Base-by-base conservation (phyloP, 176 grass and related monocot species). In the Miscanthus lutarioriparius region DNA sequence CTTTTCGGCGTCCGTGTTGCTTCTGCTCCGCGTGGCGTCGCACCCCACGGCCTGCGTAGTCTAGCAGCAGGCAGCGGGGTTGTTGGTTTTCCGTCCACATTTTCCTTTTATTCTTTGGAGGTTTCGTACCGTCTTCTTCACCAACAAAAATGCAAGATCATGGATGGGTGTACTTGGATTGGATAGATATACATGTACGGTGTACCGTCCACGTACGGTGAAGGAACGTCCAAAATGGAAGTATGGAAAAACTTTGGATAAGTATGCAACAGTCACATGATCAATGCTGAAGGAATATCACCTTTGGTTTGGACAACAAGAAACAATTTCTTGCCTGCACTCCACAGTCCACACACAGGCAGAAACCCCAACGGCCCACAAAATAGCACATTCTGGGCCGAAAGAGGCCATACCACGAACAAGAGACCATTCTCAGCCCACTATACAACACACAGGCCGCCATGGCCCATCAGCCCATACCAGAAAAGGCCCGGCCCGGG, bases 11-110 rank as follows among this genome's bases (percentile, higher is more conserved):
- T 47, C 37, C 58, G n/a, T 70, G 71, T 61, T 63, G 73, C 43
- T 72, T 83, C 53, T 53, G 40, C 10, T 78, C 79, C 65, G 40
- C 79, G 79, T 87, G 79, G 79, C 79, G 16, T 9, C 0, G 28
- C 32, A 27, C 63, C 20, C 40, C 36, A 11, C 33, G 17, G 8
- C 54, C 54, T 44, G 38, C 65, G 69, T 44, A 23, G 0, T 19
- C 5, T n/a, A 8, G 70, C 70, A 41, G 20, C 63, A 41, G 15
- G 14, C 44, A 4, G 10, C 40, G 1, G 44, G 19, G 12, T n/a
- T n/a, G 45, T 35, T 35, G 70, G 40, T 12, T 36, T 54, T 56
- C 6, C 28, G 16, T 56, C 3, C 0, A 13, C 28, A n/a, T n/a
- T n/a, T n/a, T n/a, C n/a, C n/a, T n/a, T 38, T 10, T 17, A 16